phyloP scores from a whole-genome alignment of 331 rosid species.

The Dryas integrifolia region DNA sequence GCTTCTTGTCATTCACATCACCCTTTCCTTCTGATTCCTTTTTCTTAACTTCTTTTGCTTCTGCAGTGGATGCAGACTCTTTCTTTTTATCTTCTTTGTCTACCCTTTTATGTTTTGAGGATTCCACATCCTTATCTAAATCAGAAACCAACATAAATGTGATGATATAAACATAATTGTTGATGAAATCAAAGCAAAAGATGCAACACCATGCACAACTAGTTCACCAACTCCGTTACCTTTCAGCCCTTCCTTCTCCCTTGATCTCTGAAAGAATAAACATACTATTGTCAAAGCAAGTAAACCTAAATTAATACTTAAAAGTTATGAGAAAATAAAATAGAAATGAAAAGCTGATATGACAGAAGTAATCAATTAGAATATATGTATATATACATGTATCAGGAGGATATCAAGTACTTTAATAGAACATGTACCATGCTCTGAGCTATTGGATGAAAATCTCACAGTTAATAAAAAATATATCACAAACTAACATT shows the following conservation, averaged over 20 bases:
- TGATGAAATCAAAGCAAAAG: conserved; percentile 11
- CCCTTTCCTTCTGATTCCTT: conserved; percentile 47
- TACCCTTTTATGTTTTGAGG: conserved; percentile 35
- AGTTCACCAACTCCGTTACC: conserved; percentile 36
- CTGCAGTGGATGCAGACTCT: conserved; percentile 49
- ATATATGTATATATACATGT: neutral
- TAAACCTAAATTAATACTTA: neutral
- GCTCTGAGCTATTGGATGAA: neutral
- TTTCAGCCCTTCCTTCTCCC: conserved; percentile 67
- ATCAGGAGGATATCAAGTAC: neutral
- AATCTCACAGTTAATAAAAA: neutral
- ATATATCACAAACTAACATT: neutral
- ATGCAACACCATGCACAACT: conserved; percentile 10
- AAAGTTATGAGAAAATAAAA: neutral
- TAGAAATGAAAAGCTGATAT: neutral
- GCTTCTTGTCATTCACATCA: conserved; percentile 38
- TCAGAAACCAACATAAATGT: conserved; percentile 18
- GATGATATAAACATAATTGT: conserved; percentile 7
- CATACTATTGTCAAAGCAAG: conserved; percentile 9
- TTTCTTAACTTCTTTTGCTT: conserved; percentile 46
- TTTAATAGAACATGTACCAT: no score
- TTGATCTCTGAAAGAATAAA: conserved; percentile 55
- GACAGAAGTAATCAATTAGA: neutral
- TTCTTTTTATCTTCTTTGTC: conserved; percentile 52
- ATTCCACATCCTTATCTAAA: conserved; percentile 37